Evolutionary conservation across 495 filamentous ascomycete genomes (phyloP).

Genomic region (Penicillium crystallinum): DNA sequence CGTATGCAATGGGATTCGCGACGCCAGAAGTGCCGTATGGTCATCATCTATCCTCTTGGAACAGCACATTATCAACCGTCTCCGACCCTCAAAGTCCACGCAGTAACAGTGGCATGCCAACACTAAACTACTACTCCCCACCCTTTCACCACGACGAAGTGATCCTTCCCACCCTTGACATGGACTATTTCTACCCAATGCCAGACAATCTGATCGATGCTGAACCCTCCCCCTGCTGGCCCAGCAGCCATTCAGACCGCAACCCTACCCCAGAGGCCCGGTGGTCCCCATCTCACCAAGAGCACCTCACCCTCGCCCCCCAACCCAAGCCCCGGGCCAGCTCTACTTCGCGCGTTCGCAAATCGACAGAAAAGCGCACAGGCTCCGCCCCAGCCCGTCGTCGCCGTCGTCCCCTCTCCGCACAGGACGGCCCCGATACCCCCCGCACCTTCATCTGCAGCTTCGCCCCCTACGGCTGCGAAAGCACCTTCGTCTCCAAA

Average conservation of each 20-base stretch:
- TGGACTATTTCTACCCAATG: slow-evolving; percentile 11
- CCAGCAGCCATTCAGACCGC: slow-evolving; percentile 13
- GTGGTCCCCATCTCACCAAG: slow-evolving; percentile 6
- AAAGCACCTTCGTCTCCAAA: slow-evolving; percentile 80
- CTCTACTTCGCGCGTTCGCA: slow-evolving; percentile 5
- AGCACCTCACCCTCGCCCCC: neutral
- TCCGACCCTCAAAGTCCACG: slow-evolving; percentile 22
- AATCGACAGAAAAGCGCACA: slow-evolving; percentile 2
- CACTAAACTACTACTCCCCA: slow-evolving; percentile 20
- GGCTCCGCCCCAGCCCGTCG: slow-evolving; percentile 8
- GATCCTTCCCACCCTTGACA: neutral
- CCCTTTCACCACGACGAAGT: slow-evolving; percentile 19
- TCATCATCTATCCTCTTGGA: slow-evolving; percentile 14
- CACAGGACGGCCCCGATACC: slow-evolving; percentile 21
- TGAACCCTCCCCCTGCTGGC: slow-evolving; percentile 11
- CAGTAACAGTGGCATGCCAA: slow-evolving; percentile 13
- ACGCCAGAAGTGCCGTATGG: slow-evolving; percentile 5
- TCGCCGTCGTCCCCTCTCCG: slow-evolving; percentile 5
- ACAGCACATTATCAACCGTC: slow-evolving; percentile 15
- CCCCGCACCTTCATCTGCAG: slow-evolving; percentile 73
- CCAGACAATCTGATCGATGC: slow-evolving; percentile 12
- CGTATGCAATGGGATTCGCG: slow-evolving; percentile 6
- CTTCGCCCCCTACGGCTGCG: slow-evolving; percentile 78
- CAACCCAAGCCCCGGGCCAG: slow-evolving; percentile 3
- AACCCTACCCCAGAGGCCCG: slow-evolving; percentile 15